Conservation (phyloP, 768 basidiomycete species). For the Scleroderma bovista region DNA sequence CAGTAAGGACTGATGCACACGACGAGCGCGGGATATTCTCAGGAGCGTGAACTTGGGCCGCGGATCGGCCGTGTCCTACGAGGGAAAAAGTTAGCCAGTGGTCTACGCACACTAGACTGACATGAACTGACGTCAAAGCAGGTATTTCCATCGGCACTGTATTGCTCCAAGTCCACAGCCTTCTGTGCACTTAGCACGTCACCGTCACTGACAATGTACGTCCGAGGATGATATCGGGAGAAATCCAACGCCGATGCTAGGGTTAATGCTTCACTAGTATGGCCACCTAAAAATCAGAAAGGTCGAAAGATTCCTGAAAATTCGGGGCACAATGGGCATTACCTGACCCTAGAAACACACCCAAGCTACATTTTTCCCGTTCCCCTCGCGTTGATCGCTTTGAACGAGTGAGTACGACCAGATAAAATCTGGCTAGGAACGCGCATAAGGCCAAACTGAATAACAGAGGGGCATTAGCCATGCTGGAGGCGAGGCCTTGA, state of each 20-base stretch:
- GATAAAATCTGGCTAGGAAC: conserved; percentile 14
- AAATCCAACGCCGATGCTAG: conserved; percentile 72
- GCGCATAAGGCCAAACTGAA: conserved; percentile 5
- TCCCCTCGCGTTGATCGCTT: conserved; percentile 11
- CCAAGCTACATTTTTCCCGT: conserved; percentile 44
- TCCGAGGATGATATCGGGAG: conserved; percentile 65
- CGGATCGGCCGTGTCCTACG: conserved; percentile 1
- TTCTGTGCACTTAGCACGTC: conserved; percentile 76
- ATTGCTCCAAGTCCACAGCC: conserved; percentile 57
- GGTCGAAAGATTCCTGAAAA: conserved; percentile 4
- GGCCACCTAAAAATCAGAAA: conserved; percentile 62
- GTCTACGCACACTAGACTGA: not conserved
- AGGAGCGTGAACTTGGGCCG: conserved; percentile 43
- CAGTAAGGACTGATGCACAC: conserved; percentile 74
- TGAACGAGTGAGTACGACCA: conserved; percentile 15
- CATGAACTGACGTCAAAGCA: conserved; percentile 12
- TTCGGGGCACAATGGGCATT: conserved; percentile 17
- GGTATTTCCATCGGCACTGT: conserved; percentile 8
- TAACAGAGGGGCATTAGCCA: not conserved
- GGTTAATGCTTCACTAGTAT: conserved; percentile 81
- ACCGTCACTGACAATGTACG: conserved; percentile 77
- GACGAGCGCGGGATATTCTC: conserved; percentile 80
- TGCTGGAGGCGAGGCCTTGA: not conserved
- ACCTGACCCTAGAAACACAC: conserved; percentile 95
- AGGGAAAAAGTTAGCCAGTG: conserved; percentile 7